Evolutionary conservation across 2,329 filamentous ascomycete species (phyloP).

Genomic region (Helotiales sp.): DNA sequence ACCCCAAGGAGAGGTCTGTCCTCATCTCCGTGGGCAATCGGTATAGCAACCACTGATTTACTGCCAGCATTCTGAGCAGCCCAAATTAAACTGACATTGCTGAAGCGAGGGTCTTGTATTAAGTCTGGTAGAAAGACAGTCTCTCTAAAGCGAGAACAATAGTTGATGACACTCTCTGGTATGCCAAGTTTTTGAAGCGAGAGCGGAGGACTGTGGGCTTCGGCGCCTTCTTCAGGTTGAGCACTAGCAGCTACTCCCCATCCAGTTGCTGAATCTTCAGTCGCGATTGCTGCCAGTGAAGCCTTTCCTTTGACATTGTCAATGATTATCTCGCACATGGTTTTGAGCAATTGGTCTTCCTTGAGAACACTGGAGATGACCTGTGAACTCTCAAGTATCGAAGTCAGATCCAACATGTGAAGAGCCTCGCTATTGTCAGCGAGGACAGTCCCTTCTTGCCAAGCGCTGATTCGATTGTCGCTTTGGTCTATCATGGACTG

Average conservation of each 20-base stretch:
- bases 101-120: constrained; percentile 72
- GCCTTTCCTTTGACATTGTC: constrained; percentile 72
- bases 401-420: constrained; percentile 79
- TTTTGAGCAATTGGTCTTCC: constrained; percentile 72
- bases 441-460: constrained; percentile 57
- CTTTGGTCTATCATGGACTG: constrained; percentile 38
- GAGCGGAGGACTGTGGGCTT: constrained; percentile 63
- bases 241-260: constrained; percentile 78
- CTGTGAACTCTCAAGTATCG: constrained; percentile 75
- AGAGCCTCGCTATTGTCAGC: constrained; percentile 62
- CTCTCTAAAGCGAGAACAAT: constrained; percentile 74
- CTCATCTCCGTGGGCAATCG: constrained; percentile 63
- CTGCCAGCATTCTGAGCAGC: constrained; percentile 65
- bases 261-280: constrained; percentile 53
- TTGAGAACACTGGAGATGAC: constrained; percentile 76
- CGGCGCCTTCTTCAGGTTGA: constrained; percentile 66
- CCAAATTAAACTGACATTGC: constrained; percentile 70
- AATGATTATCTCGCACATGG: constrained; percentile 77
- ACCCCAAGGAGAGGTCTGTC: constrained; percentile 69
- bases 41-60: constrained; percentile 73
- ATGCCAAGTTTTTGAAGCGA: constrained; percentile 67
- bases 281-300: constrained; percentile 71
- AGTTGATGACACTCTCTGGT: constrained; percentile 74
- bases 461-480: constrained; percentile 58
- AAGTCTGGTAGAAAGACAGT: constrained; percentile 73